Evolutionary conservation across 306 rosid genomes (phyloP), one percentile per base, ranked within the genome.

Genomic region (Glycine latifolia): DNA sequence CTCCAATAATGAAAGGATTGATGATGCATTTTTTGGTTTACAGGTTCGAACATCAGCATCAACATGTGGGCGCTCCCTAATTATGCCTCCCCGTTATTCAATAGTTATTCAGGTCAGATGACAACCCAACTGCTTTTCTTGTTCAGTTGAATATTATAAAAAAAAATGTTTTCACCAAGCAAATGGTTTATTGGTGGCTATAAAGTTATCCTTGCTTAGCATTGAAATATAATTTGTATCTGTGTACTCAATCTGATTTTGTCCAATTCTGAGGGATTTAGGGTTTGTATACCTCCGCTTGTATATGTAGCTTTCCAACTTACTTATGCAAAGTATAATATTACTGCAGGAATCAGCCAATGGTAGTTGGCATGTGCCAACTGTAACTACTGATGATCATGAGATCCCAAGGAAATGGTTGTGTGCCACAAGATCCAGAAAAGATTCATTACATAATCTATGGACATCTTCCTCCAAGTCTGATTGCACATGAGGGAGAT

Each of bases 331-430:
- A 50, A 53, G 43, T 52, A 68, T 50, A 48, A 43, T 50, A 73
- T 49, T 37, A 41, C 12, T 78, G 76, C 91, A 93, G 99, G 99
- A 95, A 70, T 91, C 96, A 5, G 92, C 88, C 83, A 82, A 86
- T 43, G 98, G 98, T 76, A 76, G 87, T 33, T 93, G 98, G 98
- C 98, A 90, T 20, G 89, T 93, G 73, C 99, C 99, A 71, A 85
- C 91, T 4, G 81, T 81, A 69, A 81, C 93, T 1, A 89, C 82
- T 14, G 93, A 93, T 87, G 99, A 91, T 87, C 82, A 86, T 55
- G 96, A 89, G 71, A 83, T 87, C 77, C 93, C 91, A 53, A 91
- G 91, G 89, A 89, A 83, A 82, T 93, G 99, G 98, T 56, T 95
- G 86, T 95, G 99, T 71, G 94, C 88, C 65, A 84, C 88, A 71